Evolutionary conservation across 306 rosid genomes (phyloP).

Genomic region (Canavalia ensiformis): DNA sequence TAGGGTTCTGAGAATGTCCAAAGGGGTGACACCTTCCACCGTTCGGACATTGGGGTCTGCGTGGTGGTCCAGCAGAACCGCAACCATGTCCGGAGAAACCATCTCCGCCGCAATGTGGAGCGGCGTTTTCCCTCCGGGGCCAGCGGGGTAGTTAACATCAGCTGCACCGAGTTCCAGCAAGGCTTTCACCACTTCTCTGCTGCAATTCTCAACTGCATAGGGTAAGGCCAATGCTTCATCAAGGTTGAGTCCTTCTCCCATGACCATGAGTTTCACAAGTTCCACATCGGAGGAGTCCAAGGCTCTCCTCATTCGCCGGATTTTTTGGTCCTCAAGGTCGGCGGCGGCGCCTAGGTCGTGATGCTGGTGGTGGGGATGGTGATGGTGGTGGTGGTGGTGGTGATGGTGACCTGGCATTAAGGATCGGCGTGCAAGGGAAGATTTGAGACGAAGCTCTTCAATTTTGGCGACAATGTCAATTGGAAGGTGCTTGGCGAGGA

Average conservation of each 20-base stretch:
- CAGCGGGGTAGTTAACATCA: conserved; percentile 83
- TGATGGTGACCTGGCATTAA: conserved; percentile 48
- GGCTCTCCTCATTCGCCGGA: conserved; percentile 89
- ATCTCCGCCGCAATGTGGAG: conserved; percentile 88
- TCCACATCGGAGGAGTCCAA: conserved; percentile 95
- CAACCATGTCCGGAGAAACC: conserved; percentile 99
- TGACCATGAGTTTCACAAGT: conserved; percentile 94
- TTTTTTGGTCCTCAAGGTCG: conserved; percentile 92
- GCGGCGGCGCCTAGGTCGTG: conserved; percentile 69
- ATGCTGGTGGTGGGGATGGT: conserved; percentile 65
- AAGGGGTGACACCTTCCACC: conserved; percentile 77
- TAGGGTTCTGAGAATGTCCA: conserved; percentile 96
- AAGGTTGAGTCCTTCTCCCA: conserved; percentile 96
- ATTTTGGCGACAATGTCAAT: conserved; percentile 85
- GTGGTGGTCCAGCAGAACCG: conserved; percentile 96
- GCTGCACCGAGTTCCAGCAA: conserved; percentile 93
- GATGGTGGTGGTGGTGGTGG: conserved; percentile 65
- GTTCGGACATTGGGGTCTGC: conserved; percentile 96
- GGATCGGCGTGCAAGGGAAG: conserved; percentile 80
- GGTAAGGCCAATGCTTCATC: conserved; percentile 94
- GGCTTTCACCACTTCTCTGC: conserved; percentile 95
- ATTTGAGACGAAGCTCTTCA: conserved; percentile 92
- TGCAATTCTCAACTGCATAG: conserved; percentile 90
- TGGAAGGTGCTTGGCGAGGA: conserved; percentile 90
- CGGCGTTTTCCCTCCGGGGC: conserved; percentile 85